These are phyloP conservation scores for Clonostachys byssicola DNA, from an alignment of 2,329 filamentous ascomycete genomes.

Conservation along the genomic window DNA sequence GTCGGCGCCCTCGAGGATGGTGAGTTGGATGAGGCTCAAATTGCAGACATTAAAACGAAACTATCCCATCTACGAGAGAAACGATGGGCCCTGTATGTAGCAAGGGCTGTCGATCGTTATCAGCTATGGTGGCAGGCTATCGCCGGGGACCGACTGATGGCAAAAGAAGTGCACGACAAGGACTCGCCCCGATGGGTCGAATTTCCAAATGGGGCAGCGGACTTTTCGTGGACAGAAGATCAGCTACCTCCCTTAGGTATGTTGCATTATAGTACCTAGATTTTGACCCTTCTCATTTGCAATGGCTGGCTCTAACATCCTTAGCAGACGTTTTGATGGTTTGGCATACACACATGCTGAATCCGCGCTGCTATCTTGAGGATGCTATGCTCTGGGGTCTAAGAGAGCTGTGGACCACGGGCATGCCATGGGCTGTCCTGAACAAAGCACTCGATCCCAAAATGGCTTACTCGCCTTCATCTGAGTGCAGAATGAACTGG, in stretches of 20 bases:
- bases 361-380: constrained; percentile 68
- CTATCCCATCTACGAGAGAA: constrained; percentile 51
- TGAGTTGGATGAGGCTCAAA: constrained; percentile 1
- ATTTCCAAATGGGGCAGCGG: no score
- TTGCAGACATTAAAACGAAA: not conserved
- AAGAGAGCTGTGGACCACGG: constrained; percentile 53
- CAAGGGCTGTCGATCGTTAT: constrained; percentile 60
- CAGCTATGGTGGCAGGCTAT: constrained; percentile 48
- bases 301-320: no score
- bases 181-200: no score
- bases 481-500: constrained; percentile 41
- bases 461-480: constrained; percentile 50
- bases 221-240: no score
- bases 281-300: no score
- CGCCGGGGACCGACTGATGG: constrained; percentile 12
- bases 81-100: constrained; percentile 62
- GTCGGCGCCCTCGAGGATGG: constrained; percentile 6
- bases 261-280: no score
- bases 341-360: constrained; percentile 76
- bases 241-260: no score
- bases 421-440: constrained; percentile 63
- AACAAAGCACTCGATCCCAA: constrained; percentile 52
- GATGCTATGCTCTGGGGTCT: constrained; percentile 60
- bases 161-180: not conserved
- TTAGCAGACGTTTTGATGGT: constrained; percentile 72